phyloP scores from a whole-genome alignment of 2,329 filamentous ascomycete genomes.

The Cladosporium halotolerans region DNA sequence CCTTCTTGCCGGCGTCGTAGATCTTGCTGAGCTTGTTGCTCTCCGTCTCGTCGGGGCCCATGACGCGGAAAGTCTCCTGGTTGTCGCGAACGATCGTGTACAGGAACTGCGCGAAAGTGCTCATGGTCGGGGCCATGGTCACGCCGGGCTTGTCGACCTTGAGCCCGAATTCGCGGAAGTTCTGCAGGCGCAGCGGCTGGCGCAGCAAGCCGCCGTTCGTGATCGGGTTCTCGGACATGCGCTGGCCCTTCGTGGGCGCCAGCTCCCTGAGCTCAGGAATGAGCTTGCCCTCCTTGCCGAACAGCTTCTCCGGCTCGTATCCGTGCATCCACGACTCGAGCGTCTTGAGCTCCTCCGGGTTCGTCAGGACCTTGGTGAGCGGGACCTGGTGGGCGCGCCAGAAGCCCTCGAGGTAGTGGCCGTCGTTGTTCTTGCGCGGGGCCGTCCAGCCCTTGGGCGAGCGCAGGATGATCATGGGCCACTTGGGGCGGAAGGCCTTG shows the following conservation, averaged over 20 bases:
- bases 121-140: slow-evolving; percentile 55
- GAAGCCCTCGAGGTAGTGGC: slow-evolving; percentile 67
- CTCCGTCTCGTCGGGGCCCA: slow-evolving; percentile 74
- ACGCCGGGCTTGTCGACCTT: slow-evolving; percentile 54
- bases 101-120: slow-evolving; percentile 61
- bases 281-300: slow-evolving; percentile 58
- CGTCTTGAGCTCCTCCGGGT: slow-evolving; percentile 56
- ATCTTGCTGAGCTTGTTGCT: slow-evolving; percentile 70
- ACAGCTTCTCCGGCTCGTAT: slow-evolving; percentile 68
- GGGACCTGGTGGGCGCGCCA: slow-evolving; percentile 76
- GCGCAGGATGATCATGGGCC: slow-evolving; percentile 74
- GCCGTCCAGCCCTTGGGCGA: slow-evolving; percentile 77
- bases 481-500: slow-evolving; percentile 63
- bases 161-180: slow-evolving; percentile 63
- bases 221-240: slow-evolving; percentile 74
- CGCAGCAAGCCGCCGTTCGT: slow-evolving; percentile 64
- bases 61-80: slow-evolving; percentile 63
- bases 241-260: slow-evolving; percentile 57
- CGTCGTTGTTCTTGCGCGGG: slow-evolving; percentile 59
- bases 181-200: slow-evolving; percentile 61
- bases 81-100: slow-evolving; percentile 63
- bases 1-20: slow-evolving; percentile 70
- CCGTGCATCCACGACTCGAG: slow-evolving; percentile 72
- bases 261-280: slow-evolving; percentile 57
- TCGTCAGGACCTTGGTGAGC: slow-evolving; percentile 62